Percentiles rank a stretch among this genome's conserved stretches.
Conservation (phyloP, 768 basidiomycete genomes). For the Multifurca ochricompacta region DNA sequence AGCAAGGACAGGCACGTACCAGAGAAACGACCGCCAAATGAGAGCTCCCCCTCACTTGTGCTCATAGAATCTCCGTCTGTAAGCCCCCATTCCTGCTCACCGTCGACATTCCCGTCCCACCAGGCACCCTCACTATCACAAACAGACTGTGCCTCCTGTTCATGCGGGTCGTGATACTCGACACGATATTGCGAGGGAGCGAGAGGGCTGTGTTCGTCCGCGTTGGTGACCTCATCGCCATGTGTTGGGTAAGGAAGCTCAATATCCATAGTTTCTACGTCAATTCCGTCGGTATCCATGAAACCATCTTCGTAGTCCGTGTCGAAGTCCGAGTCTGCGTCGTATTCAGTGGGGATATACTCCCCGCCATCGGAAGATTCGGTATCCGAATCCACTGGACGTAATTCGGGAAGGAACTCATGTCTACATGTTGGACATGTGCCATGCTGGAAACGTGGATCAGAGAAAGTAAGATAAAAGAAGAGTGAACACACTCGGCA, state of each 20-base stretch:
- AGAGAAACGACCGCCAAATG: constrained; percentile 4
- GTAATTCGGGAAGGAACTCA: constrained; percentile 46
- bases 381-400: constrained; percentile 46
- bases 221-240: constrained; percentile 32
- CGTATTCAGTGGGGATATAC: constrained; percentile 50
- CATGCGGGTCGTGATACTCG: neutral
- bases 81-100: constrained; percentile 16
- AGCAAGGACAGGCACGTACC: neutral
- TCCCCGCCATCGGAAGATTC: constrained; percentile 64
- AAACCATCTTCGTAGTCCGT: constrained; percentile 24
- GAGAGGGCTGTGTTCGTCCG: constrained; percentile 32
- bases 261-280: constrained; percentile 23
- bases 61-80: constrained; percentile 21
- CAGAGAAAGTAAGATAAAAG: neutral
- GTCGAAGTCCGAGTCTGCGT: constrained; percentile 31
- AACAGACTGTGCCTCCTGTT: constrained; percentile 20
- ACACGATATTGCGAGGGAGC: neutral
- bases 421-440: constrained; percentile 64
- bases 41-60: constrained; percentile 20
- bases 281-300: constrained; percentile 22
- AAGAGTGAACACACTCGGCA: constrained; percentile 37
- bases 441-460: constrained; percentile 43
- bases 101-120: constrained; percentile 15
- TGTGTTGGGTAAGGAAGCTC: constrained; percentile 5
- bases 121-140: constrained; percentile 1